Percentiles rank a stretch among this genome's conserved stretches.
Evolutionary conservation across 805 yeast species (phyloP).

Genomic region (Danielia oregonensis): DNA sequence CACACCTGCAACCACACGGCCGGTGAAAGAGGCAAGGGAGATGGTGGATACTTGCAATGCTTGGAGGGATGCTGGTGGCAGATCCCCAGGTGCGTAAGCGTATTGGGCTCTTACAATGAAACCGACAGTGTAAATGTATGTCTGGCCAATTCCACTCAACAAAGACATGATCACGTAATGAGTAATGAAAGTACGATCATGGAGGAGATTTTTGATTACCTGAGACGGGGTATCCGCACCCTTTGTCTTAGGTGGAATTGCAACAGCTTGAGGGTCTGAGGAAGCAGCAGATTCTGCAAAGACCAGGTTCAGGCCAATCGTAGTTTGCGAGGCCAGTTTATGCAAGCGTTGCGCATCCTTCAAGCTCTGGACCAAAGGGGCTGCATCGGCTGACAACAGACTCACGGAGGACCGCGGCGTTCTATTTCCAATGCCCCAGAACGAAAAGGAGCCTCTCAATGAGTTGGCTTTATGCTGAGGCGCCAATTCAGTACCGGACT

Average conservation of each 20-base stretch:
- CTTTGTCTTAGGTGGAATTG: background rate
- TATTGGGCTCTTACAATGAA: slow-evolving; percentile 54
- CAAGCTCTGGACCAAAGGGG: slow-evolving; percentile 7
- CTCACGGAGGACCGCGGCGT: slow-evolving; percentile 15
- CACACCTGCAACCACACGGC: slow-evolving; percentile 63
- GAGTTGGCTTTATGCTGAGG: background rate
- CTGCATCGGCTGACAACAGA: slow-evolving; percentile 8
- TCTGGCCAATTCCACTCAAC: slow-evolving; percentile 63
- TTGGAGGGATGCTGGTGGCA: slow-evolving; percentile 45
- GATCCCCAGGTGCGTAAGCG: slow-evolving; percentile 11
- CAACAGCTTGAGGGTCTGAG: background rate
- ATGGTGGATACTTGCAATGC: slow-evolving; percentile 69
- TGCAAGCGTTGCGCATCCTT: too few relatives aligned
- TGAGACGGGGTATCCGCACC: slow-evolving; percentile 8
- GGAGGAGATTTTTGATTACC: slow-evolving; percentile 19
- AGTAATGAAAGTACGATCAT: slow-evolving; percentile 38
- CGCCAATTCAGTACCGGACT: background rate
- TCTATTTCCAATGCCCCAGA: slow-evolving; percentile 39
- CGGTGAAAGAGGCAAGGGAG: slow-evolving; percentile 62
- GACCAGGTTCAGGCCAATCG: background rate
- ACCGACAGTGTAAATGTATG: slow-evolving; percentile 71
- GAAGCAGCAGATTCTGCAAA: background rate
- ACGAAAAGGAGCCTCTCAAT: slow-evolving; percentile 33
- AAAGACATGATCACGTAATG: slow-evolving; percentile 55
- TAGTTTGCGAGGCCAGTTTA: background rate